Evolutionary conservation across 257 asterid species (phyloP).

Genomic region (Penstemon eatonii): DNA sequence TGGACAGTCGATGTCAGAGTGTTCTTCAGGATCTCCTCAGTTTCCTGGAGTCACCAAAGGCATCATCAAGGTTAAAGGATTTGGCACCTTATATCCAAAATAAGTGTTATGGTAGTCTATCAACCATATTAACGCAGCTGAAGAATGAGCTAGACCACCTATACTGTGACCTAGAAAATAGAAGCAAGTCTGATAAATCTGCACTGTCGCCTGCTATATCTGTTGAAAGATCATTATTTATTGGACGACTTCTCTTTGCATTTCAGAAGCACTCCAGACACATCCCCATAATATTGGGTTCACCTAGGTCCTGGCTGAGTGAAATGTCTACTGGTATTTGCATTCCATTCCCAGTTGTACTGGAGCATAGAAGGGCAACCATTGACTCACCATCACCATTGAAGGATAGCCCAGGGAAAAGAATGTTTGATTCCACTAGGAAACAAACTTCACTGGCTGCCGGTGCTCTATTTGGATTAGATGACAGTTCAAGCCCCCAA

Average conservation of each 20-base stretch:
- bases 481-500: slow-evolving; percentile 77
- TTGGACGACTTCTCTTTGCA: slow-evolving; percentile 91
- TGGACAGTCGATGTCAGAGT: slow-evolving; percentile 76
- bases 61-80: slow-evolving; percentile 74
- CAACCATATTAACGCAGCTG: slow-evolving; percentile 61
- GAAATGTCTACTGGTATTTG: slow-evolving; percentile 45
- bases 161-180: slow-evolving; percentile 48
- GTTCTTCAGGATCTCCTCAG: slow-evolving; percentile 78
- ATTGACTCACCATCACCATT: slow-evolving; percentile 48
- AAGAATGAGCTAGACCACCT: slow-evolving; percentile 73
- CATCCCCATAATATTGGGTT: slow-evolving; percentile 87
- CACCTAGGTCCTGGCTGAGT: slow-evolving; percentile 88
- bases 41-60: slow-evolving; percentile 92
- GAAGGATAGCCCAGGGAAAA: slow-evolving; percentile 62
- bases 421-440: slow-evolving; percentile 59
- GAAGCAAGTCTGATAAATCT: slow-evolving; percentile 44
- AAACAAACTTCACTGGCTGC: slow-evolving; percentile 66
- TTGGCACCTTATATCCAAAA: slow-evolving; percentile 80
- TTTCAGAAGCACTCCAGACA: slow-evolving; percentile 93
- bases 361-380: slow-evolving; percentile 45
- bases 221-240: slow-evolving; percentile 83
- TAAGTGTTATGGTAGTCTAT: slow-evolving; percentile 73
- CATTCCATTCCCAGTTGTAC: slow-evolving; percentile 39
- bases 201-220: slow-evolving; percentile 57
- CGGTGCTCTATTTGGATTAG: slow-evolving; percentile 73